A percentile compares a stretch with the other conserved stretches of the same genome.
Evolutionary conservation across 163 green algal genomes (phyloP).

Genomic region (Scenedesmus sp.): DNA sequence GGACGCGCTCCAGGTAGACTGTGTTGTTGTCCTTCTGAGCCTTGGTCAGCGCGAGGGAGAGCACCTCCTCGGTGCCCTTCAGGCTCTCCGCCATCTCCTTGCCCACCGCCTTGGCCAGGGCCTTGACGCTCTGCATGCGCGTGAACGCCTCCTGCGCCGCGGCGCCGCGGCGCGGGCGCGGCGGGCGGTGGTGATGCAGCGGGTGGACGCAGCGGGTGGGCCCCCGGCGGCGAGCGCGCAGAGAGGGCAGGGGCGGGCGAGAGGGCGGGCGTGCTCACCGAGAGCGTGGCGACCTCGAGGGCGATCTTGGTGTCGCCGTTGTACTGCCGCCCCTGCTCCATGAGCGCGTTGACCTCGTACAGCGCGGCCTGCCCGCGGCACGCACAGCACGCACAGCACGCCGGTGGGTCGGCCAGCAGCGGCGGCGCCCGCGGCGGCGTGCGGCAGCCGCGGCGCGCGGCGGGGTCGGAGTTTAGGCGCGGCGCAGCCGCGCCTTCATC

Average conservation of each 20-base stretch:
- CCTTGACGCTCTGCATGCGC: conserved; percentile 58
- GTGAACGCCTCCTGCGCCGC: conserved; percentile 57
- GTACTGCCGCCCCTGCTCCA: conserved; percentile 62
- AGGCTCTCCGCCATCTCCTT: conserved; percentile 79
- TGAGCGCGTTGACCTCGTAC: conserved; percentile 71
- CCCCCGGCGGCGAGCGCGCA: too few species aligned
- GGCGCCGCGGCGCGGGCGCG: too few species aligned
- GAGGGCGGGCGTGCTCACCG: conserved; percentile 41
- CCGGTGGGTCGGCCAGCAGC: too few species aligned
- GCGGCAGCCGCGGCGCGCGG: background rate
- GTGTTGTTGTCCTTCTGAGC: conserved; percentile 89
- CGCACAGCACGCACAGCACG: conserved; percentile 1
- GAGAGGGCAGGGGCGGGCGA: too few species aligned
- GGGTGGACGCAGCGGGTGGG: too few species aligned
- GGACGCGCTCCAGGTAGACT: conserved; percentile 87
- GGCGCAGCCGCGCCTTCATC: conserved; percentile 21
- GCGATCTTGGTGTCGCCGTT: conserved; percentile 72
- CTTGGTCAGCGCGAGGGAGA: conserved; percentile 60
- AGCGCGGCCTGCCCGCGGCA: conserved; percentile 57
- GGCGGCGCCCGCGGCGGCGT: background rate
- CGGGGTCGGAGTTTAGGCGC: background rate
- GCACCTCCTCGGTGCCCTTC: conserved; percentile 60
- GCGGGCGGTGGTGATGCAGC: too few species aligned
- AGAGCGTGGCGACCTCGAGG: conserved; percentile 67
- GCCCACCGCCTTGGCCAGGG: conserved; percentile 39